Evolutionary conservation across 2,329 filamentous ascomycete genomes (phyloP).

Genomic region (Ceratocystis huliohia): DNA sequence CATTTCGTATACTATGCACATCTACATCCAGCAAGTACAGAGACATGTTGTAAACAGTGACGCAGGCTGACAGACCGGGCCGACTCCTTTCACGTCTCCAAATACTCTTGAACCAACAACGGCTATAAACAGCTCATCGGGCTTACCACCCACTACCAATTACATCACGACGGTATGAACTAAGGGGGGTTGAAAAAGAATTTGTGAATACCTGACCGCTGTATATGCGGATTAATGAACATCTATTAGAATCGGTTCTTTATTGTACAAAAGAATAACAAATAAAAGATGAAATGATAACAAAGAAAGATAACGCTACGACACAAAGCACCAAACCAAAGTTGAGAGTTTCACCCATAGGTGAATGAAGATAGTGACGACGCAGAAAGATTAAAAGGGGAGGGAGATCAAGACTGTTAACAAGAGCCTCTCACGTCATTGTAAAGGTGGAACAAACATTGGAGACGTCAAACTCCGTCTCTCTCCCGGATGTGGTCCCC

Average conservation of each 20-base stretch:
- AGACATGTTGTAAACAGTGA: conserved; percentile 5
- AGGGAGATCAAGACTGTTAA: neutral
- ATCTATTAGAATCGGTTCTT: neutral
- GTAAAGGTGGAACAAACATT: conserved; percentile 5
- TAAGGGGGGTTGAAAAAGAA: neutral
- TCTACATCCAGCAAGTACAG: neutral
- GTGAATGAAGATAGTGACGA: neutral
- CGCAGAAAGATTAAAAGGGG: neutral
- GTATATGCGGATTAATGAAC: neutral
- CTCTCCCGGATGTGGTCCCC: conserved; percentile 17
- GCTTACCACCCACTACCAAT: neutral
- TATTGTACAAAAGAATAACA: neutral
- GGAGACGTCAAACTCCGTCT: conserved; percentile 12
- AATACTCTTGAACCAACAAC: neutral
- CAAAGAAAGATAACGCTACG: neutral
- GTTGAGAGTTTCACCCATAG: neutral
- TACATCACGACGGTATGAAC: conserved; percentile 11
- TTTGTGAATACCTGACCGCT: neutral
- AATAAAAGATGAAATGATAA: neutral
- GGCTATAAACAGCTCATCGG: neutral
- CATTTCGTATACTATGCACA: conserved; percentile 12
- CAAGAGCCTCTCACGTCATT: neutral
- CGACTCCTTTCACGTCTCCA: neutral
- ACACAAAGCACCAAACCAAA: neutral
- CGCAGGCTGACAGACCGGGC: neutral